Evolutionary conservation across 2,329 filamentous ascomycete species (phyloP).

Genomic region (Tolypocladium inflatum): DNA sequence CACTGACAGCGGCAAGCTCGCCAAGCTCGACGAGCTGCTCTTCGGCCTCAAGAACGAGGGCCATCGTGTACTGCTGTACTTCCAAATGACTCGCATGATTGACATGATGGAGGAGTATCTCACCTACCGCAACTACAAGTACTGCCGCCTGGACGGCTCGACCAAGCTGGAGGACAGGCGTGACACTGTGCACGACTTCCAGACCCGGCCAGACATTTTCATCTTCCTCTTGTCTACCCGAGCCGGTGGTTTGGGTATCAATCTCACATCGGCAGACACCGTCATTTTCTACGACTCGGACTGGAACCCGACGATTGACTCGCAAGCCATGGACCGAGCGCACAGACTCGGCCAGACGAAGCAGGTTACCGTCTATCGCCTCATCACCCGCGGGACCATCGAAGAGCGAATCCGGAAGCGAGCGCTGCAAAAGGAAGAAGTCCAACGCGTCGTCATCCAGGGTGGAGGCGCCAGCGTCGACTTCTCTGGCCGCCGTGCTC

Average conservation of each 20-base stretch:
- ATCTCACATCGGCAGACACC: slow-evolving; percentile 89
- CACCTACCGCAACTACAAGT: slow-evolving; percentile 98
- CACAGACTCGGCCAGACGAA: slow-evolving; percentile 93
- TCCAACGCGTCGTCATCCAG: slow-evolving; percentile 92
- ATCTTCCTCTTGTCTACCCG: slow-evolving; percentile 94
- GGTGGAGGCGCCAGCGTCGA: slow-evolving; percentile 87
- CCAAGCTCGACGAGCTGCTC: slow-evolving; percentile 78
- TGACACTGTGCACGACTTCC: slow-evolving; percentile 95
- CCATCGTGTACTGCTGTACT: slow-evolving; percentile 92
- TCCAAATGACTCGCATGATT: slow-evolving; percentile 99
- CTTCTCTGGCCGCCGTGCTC: slow-evolving; percentile 82
- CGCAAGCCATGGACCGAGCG: slow-evolving; percentile 96
- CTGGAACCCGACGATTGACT: slow-evolving; percentile 98
- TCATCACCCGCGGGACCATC: slow-evolving; percentile 94
- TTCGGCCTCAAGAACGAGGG: slow-evolving; percentile 84
- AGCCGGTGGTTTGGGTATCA: slow-evolving; percentile 96
- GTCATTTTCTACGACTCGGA: slow-evolving; percentile 99
- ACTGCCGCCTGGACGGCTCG: slow-evolving; percentile 89
- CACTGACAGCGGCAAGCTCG: slow-evolving; percentile 93
- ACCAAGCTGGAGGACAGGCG: slow-evolving; percentile 95
- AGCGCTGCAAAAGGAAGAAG: slow-evolving; percentile 95
- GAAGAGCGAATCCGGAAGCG: slow-evolving; percentile 97
- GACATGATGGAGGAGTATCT: slow-evolving; percentile 98
- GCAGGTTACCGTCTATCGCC: slow-evolving; percentile 93
- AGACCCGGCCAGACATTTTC: slow-evolving; percentile 88